Base-by-base conservation (phyloP, 768 basidiomycete species). In the Ramaria rubella region DNA sequence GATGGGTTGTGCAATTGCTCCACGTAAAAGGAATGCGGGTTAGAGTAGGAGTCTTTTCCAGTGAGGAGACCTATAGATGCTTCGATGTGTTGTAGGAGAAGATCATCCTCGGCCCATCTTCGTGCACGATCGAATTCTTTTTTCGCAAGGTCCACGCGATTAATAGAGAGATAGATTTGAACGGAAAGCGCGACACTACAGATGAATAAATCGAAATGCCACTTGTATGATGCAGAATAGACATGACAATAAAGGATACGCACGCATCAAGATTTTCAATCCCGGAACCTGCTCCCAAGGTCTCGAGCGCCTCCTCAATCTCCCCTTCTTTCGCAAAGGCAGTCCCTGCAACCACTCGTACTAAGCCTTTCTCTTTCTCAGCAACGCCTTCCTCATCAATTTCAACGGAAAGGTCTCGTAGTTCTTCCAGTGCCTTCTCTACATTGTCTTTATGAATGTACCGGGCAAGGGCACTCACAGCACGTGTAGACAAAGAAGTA, bases 251-350 rank as follows among this genome's bases (percentile, higher is more conserved):
- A n/a, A 19, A 46, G 46, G 52, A 21, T 6, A 79, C 90, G 63
- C 69, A 94, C 93, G 90, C 88, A 76, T 97, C 94, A 34, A 93
- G 78, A 63, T 90, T 88, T 60, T 86, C 80, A 30, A 82, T 81
- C 48, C 83, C 86, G 5, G 79, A 67, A 42, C 79, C 79, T 9
- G 73, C 80, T 7, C 85, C 84, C 30, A 97, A 76, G 0, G 90
- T 94, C 70, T 95, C 94, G 24, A 96, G 73, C 1, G 93, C 94
- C 71, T 97, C 94, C 69, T 96, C 94, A 11, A 88, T 71, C 71
- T 96, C 94, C 2, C 85, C 87, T 15, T 89, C 89, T 31, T 81
- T 74, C 15, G 85, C 79, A 68, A 95, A 95, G 1, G 91, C 90
- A 12, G 86, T 91, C n/a, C 85, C 92, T 29, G 90, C 90, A 19